phyloP scores from a whole-genome alignment of 768 basidiomycete genomes.

The Exsudoporus frostii region DNA sequence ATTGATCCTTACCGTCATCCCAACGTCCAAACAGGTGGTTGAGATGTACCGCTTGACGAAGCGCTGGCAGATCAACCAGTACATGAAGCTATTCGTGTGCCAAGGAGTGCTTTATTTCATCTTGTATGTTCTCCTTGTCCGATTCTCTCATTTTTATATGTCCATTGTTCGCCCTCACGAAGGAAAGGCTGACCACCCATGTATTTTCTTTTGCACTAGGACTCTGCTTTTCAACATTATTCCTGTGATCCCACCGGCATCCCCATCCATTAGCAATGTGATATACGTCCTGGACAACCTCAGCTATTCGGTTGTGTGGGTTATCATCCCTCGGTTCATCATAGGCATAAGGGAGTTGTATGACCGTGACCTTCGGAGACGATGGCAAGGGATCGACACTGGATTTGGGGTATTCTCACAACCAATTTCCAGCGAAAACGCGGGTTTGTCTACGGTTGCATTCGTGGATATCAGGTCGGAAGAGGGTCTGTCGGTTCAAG shows the following conservation, averaged over 20 bases:
- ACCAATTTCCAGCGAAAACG: neutral
- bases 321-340: neutral
- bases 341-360: neutral
- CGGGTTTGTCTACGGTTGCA: neutral
- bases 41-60: constrained; percentile 8
- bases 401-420: neutral
- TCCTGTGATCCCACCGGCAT: neutral
- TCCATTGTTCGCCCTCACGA: no score
- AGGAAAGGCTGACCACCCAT: no score
- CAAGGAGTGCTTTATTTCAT: constrained; percentile 13
- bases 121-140: constrained; percentile 1
- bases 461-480: neutral
- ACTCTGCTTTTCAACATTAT: neutral
- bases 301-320: neutral
- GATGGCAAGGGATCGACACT: neutral
- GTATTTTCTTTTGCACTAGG: neutral
- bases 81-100: neutral
- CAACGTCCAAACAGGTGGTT: no score
- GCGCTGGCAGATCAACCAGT: constrained; percentile 3
- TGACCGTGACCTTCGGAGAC: neutral
- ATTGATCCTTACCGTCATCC: no score
- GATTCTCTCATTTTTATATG: neutral
- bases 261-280: neutral
- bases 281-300: neutral
- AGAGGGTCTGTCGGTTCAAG: neutral